These are phyloP conservation scores for Kodamaea suecica DNA, from an alignment of 1,139 yeast genomes.

Conservation along the genomic window DNA sequence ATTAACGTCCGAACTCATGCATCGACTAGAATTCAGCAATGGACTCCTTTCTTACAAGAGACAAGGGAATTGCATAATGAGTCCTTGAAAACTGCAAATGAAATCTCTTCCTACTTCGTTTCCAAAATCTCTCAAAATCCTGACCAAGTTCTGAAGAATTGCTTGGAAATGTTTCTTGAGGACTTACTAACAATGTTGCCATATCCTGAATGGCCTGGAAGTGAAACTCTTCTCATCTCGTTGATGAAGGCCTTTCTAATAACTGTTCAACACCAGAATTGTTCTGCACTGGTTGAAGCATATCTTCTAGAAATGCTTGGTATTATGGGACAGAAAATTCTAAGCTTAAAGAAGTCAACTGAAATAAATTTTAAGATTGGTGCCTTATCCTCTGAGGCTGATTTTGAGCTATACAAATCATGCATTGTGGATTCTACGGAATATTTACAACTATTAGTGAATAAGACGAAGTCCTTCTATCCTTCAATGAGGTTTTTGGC, in stretches of 20 bases:
- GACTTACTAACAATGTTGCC: constrained; percentile 52
- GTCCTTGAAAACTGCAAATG: constrained; percentile 19
- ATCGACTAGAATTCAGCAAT: neutral
- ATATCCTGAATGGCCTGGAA: constrained; percentile 60
- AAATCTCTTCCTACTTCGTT: constrained; percentile 39
- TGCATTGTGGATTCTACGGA: constrained; percentile 13
- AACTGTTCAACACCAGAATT: constrained; percentile 31
- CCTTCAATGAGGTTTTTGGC: constrained; percentile 14
- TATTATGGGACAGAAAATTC: constrained; percentile 48
- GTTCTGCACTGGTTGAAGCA: constrained; percentile 41
- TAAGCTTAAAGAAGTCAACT: constrained; percentile 25
- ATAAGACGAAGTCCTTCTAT: constrained; percentile 6
- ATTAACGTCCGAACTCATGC: neutral
- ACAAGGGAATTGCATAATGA: neutral
- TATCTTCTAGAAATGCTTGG: constrained; percentile 57
- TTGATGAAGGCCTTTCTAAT: constrained; percentile 40
- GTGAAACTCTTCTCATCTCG: constrained; percentile 47
- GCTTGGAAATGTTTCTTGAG: constrained; percentile 50
- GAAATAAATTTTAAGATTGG: constrained; percentile 14
- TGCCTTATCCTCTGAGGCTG: constrained; percentile 11
- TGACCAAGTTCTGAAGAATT: constrained; percentile 35
- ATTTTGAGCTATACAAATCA: neutral
- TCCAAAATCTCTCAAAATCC: constrained; percentile 36
- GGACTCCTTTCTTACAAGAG: neutral
- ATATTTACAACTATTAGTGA: constrained; percentile 14